Evolutionary conservation across 2,329 filamentous ascomycete genomes (phyloP).

Genomic region (Pestalotiopsis sp.): DNA sequence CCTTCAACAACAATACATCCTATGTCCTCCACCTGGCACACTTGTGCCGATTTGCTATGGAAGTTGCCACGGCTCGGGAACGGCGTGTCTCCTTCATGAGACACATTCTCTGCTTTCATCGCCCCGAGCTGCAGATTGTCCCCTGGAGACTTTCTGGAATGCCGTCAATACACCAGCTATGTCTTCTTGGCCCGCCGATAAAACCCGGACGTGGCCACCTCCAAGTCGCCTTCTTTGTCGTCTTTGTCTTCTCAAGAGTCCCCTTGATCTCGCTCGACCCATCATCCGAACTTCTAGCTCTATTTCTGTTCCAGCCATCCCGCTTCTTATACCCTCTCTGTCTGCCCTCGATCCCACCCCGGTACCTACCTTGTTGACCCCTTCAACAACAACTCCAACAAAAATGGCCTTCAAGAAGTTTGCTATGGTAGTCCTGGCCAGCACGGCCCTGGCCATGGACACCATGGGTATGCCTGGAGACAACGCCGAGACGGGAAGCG

Average conservation of each 20-base stretch:
- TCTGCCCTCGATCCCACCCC: neutral
- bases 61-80: neutral
- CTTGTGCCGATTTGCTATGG: neutral
- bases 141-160: slow-evolving; percentile 16
- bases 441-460: slow-evolving; percentile 23
- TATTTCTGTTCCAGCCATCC: slow-evolving; percentile 1
- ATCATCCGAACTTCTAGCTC: neutral
- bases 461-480: slow-evolving; percentile 10
- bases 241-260: slow-evolving; percentile 22
- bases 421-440: slow-evolving; percentile 24
- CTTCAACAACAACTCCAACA: neutral
- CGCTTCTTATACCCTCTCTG: neutral
- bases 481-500: neutral
- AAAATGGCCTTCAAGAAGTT: slow-evolving; percentile 27
- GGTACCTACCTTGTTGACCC: neutral
- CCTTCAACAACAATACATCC: neutral
- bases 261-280: slow-evolving; percentile 17
- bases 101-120: slow-evolving; percentile 22
- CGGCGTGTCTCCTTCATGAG: slow-evolving; percentile 3
- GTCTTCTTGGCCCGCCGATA: slow-evolving; percentile 14
- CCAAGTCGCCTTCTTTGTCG: slow-evolving; percentile 14
- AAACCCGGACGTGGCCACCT: slow-evolving; percentile 19
- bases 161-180: slow-evolving; percentile 15
- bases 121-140: neutral
- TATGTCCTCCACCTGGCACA: neutral